These are phyloP conservation scores for Backusella luteola DNA, from an alignment of 192 early-diverging fungal genomes.

Conservation along the genomic window DNA sequence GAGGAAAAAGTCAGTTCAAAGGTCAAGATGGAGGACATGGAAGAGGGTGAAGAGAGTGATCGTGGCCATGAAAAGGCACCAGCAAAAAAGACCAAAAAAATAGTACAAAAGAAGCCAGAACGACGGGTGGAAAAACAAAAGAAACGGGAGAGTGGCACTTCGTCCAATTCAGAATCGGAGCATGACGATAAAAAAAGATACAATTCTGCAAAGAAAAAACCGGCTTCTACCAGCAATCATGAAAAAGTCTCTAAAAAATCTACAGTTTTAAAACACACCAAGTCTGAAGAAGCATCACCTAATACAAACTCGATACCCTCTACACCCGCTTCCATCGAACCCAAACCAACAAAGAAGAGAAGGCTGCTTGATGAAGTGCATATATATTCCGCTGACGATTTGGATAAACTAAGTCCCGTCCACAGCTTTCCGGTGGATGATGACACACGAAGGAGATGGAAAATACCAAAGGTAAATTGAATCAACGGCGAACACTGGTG, in stretches of 20 bases:
- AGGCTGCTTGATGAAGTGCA: conserved; percentile 9
- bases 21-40: not conserved
- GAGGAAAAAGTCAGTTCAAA: not conserved
- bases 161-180: not conserved
- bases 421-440: conserved; percentile 13
- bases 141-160: not conserved
- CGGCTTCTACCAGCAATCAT: not conserved
- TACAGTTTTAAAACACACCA: not conserved
- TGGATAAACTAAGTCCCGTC: conserved; percentile 17
- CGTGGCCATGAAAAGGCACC: not conserved
- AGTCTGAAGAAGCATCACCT: not conserved
- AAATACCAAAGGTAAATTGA: conserved; percentile 20
- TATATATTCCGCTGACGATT: conserved; percentile 14
- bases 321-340: not conserved
- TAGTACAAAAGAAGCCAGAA: not conserved
- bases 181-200: not conserved
- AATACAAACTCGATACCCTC: not conserved
- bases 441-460: conserved; percentile 19
- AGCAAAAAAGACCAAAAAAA: not conserved
- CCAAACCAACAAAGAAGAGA: not conserved
- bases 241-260: not conserved
- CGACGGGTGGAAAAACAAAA: not conserved
- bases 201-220: not conserved
- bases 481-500: too few relatives aligned
- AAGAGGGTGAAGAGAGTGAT: not conserved